A percentile compares a stretch with the other conserved stretches of the same genome.
These are phyloP conservation scores for Alectoria sarmentosa DNA, from an alignment of 495 filamentous ascomycete species.

Conservation along the genomic window DNA sequence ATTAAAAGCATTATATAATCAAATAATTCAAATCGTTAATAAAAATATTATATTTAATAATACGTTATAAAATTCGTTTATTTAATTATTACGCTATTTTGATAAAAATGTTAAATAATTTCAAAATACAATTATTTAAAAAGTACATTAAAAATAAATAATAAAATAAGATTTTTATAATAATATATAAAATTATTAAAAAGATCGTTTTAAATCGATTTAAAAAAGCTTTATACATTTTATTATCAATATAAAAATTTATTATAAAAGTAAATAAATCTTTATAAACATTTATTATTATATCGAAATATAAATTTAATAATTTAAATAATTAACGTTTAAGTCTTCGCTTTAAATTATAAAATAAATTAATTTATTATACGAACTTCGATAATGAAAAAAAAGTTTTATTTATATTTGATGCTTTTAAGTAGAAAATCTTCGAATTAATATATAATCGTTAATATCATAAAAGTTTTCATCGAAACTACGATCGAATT, in stretches of 20 bases:
- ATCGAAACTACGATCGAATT: not conserved
- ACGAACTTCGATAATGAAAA: not conserved
- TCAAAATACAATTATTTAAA: not conserved
- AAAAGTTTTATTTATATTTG: not conserved
- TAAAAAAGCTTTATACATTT: not conserved
- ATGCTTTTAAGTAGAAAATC: not conserved
- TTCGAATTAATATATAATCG: not conserved
- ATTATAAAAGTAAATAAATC: not conserved
- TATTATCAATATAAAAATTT: not conserved
- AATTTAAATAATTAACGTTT: no score
- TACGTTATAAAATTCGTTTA: no score
- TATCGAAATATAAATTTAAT: not conserved
- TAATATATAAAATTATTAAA: no score
- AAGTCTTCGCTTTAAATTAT: not conserved
- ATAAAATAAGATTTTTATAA: not conserved
- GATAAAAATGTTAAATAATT: not conserved
- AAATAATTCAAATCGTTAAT: not conserved
- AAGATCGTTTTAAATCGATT: not conserved
- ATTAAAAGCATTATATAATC: not conserved
- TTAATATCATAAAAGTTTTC: not conserved
- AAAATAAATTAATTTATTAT: no score
- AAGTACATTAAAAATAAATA: not conserved
- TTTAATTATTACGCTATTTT: constrained; percentile 5
- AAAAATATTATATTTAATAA: constrained; percentile 1
- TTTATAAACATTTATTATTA: not conserved